Percentiles rank a stretch among this genome's conserved stretches.
phyloP scores from a whole-genome alignment of 306 rosid species.

The Prunus persica region DNA sequence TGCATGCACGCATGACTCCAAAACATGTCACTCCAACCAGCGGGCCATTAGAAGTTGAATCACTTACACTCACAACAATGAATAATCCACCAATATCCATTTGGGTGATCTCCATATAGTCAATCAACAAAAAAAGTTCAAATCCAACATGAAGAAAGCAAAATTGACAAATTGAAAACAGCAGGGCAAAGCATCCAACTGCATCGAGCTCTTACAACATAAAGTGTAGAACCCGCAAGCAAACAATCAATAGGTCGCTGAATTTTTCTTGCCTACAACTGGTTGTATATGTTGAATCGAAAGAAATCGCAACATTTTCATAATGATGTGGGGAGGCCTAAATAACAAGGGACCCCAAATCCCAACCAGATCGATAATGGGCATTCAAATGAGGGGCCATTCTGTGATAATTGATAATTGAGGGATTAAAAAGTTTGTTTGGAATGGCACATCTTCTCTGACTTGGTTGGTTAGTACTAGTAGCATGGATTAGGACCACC shows the following conservation, averaged over 20 bases:
- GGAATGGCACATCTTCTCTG: neutral
- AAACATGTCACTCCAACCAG: neutral
- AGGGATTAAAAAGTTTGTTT: neutral
- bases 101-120: neutral
- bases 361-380: conserved; percentile 8
- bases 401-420: conserved; percentile 1
- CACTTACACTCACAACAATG: neutral
- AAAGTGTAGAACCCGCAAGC: neutral
- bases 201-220: neutral
- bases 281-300: neutral
- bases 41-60: neutral
- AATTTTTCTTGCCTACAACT: too few relatives aligned
- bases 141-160: neutral
- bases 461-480: neutral
- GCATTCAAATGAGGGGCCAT: conserved; percentile 23
- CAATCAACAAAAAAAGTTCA: neutral
- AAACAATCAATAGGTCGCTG: too few relatives aligned
- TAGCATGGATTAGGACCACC: conserved; percentile 2
- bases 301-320: neutral
- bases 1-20: conserved; percentile 13
- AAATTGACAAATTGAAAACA: neutral
- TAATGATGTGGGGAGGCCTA: neutral
- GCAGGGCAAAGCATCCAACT: neutral
- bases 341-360: conserved; percentile 17
- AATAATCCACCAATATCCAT: neutral